Evolutionary conservation across 1,139 yeast species (phyloP).

Genomic region (Blastobotrys persicus): DNA sequence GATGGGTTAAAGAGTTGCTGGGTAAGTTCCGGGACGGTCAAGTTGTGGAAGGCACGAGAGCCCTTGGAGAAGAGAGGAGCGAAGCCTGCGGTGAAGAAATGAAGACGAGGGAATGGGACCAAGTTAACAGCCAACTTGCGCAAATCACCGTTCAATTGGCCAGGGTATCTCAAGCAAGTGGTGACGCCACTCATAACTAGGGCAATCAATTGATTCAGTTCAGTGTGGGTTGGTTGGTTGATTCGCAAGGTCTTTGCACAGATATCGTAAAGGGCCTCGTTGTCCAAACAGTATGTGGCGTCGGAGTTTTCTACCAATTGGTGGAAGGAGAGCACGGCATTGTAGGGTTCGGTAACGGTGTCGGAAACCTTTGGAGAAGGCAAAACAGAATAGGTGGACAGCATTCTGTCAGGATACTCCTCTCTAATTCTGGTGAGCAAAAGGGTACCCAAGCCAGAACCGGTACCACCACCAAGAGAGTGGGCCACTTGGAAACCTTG

Average conservation of each 20-base stretch:
- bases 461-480: conserved; percentile 49
- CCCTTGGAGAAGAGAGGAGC: conserved; percentile 44
- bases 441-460: conserved; percentile 47
- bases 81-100: conserved; percentile 47
- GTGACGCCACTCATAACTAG: conserved; percentile 48
- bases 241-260: conserved; percentile 43
- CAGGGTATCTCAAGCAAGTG: conserved; percentile 47
- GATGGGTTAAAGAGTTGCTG: conserved; percentile 46
- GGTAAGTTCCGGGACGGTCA: conserved; percentile 46
- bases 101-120: conserved; percentile 48
- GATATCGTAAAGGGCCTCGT: conserved; percentile 47
- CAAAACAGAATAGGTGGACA: conserved; percentile 46
- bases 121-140: conserved; percentile 47
- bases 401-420: conserved; percentile 47
- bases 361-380: conserved; percentile 47
- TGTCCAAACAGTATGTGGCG: conserved; percentile 47
- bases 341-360: conserved; percentile 47
- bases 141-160: conserved; percentile 47
- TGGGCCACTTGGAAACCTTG: conserved; percentile 50
- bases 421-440: conserved; percentile 42
- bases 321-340: conserved; percentile 43
- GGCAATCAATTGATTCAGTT: conserved; percentile 44
- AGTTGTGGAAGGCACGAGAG: conserved; percentile 41
- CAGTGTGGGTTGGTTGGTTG: conserved; percentile 42
- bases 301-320: conserved; percentile 46